Base-by-base conservation (phyloP, 306 rosid species). In the Carpinus viminea region DNA sequence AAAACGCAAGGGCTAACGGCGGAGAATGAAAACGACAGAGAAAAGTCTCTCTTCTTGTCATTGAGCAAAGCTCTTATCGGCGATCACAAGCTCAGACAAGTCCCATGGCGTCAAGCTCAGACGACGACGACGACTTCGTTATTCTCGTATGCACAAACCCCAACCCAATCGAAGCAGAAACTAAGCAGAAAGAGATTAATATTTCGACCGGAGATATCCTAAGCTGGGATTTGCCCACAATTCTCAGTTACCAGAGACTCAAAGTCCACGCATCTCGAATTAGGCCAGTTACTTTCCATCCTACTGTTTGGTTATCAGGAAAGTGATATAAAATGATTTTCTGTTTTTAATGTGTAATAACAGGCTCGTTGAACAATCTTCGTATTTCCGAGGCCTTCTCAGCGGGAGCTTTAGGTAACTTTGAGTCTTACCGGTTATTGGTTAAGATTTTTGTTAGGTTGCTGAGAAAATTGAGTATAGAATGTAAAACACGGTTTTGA, bases 331-430 rank as follows among this genome's bases (percentile, higher is more conserved):
- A 38, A 34, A 26, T 53, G n/a, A 53, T 53, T 59, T 59, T n/a
- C 11, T 3, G 5, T n/a, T 53, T 18, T 70, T 16, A 50, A 36
- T 70, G 38, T 55, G 12, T 66, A n/a, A 16, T 60, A 0, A 57
- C 92, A 93, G 96, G 80, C 93, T 91, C 52, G 47, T 88, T 26
- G 85, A 91, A 36, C 86, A 81, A 77, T 89, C 90, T 28, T 74
- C 90, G 16, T 91, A 91, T 75, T 93, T 93, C 78, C 85, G 81
- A 52, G 88, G 98, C 60, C 93, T 91, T 57, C 88, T 93, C 57
- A 16, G 76, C 24, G 88, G 98, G 51, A 88, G 87, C 83, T 93
- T 91, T 84, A 91, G 98, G 98, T 89, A 84, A 54, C 16, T 69
- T 17, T 8, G 38, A 24, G 8, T 62, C 24, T 31, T 31, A 13